Evolutionary conservation across 2,329 filamentous ascomycete genomes (phyloP).

Genomic region (Didymella arachidicola): DNA sequence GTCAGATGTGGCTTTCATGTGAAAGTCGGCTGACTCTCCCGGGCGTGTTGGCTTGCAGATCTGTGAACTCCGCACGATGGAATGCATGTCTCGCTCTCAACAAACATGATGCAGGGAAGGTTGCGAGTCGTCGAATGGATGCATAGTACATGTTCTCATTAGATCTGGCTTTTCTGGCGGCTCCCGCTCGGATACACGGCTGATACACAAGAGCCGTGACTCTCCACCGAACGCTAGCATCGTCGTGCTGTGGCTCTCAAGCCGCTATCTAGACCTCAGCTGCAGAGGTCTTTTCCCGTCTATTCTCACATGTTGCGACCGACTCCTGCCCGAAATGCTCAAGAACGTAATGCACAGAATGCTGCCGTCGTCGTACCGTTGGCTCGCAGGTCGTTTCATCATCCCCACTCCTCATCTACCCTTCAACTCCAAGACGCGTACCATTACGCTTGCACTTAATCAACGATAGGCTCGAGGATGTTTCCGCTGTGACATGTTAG

Average conservation of each 20-base stretch:
- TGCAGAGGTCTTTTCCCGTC: constrained; percentile 33
- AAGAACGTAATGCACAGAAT: constrained; percentile 39
- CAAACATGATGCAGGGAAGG: constrained; percentile 8
- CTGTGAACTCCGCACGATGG: constrained; percentile 10
- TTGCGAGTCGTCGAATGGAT: constrained; percentile 25
- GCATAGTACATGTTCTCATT: constrained; percentile 33
- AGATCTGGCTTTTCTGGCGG: constrained; percentile 31
- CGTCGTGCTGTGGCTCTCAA: constrained; percentile 24
- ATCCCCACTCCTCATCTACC: constrained; percentile 17
- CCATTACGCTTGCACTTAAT: constrained; percentile 26
- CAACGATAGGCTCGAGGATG: constrained; percentile 48
- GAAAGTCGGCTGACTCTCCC: constrained; percentile 35
- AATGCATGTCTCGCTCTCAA: constrained; percentile 15
- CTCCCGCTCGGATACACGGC: constrained; percentile 21
- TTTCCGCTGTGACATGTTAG: constrained; percentile 46
- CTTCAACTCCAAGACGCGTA: constrained; percentile 15
- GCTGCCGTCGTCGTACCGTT: constrained; percentile 28
- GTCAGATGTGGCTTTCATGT: constrained; percentile 36
- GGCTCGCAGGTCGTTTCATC: constrained; percentile 26
- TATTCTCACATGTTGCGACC: constrained; percentile 38
- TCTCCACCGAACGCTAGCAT: constrained; percentile 26
- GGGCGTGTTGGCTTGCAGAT: constrained; percentile 20
- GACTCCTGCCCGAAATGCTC: constrained; percentile 45
- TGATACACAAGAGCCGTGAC: constrained; percentile 17
- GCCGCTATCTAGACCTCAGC: constrained; percentile 28